Conservation (phyloP, 768 basidiomycete genomes). For the Zangia roseola region DNA sequence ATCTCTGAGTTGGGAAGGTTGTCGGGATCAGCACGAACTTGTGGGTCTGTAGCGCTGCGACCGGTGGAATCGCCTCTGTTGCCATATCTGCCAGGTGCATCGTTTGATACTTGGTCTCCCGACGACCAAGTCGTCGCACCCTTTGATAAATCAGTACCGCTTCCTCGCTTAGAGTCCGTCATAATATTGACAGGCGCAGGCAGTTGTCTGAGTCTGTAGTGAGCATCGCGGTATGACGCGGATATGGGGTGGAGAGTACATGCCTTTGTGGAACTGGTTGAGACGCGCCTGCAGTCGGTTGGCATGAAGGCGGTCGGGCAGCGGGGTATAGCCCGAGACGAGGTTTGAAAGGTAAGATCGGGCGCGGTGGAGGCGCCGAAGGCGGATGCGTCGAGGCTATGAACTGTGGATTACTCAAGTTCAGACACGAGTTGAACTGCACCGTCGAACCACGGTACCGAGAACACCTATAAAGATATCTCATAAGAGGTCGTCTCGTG, state of each 20-base stretch:
- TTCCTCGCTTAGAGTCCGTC: slow-evolving; percentile 65
- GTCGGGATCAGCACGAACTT: too few species aligned
- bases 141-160: slow-evolving; percentile 22
- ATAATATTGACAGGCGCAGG: slow-evolving; percentile 66
- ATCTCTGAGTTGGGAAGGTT: too few species aligned
- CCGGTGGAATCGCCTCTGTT: slow-evolving; percentile 1
- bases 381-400: slow-evolving; percentile 70
- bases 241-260: neutral
- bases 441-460: slow-evolving; percentile 90
- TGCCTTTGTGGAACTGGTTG: slow-evolving; percentile 46
- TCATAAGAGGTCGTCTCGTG: neutral
- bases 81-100: neutral
- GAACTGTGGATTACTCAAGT: slow-evolving; percentile 85
- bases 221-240: neutral
- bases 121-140: neutral
- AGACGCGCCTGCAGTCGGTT: slow-evolving; percentile 60
- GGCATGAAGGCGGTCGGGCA: slow-evolving; percentile 52
- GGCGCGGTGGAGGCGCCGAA: slow-evolving; percentile 47
- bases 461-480: slow-evolving; percentile 63
- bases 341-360: slow-evolving; percentile 58
- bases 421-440: slow-evolving; percentile 84
- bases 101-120: neutral
- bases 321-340: slow-evolving; percentile 64
- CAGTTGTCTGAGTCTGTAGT: slow-evolving; percentile 20
- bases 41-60: too few species aligned